Base-by-base conservation (phyloP, 352 stramenopile species). In the Blastocystis sp. region DNA sequence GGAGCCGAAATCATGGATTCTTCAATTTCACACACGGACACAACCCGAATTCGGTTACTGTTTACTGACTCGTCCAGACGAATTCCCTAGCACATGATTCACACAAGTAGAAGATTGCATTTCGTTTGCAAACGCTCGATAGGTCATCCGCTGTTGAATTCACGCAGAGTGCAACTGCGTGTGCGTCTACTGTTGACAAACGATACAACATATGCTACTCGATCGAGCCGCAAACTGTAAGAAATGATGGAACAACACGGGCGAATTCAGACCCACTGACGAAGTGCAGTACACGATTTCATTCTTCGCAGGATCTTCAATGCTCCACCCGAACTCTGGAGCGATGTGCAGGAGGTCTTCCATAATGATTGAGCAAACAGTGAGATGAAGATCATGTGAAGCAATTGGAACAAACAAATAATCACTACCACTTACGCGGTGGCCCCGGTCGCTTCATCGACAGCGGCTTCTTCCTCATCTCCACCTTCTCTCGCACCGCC, bases 231-330 rank as follows among this genome's bases (percentile, higher is more conserved):
- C 39, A 21, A 81, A 37, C n/a, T 81, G 71, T 10, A 81, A n/a
- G 51, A 81, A 81, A 50, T 81, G 71, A 50, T 81, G 71, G 50
- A 81, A 81, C 37, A 81, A 26, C n/a, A 81, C 71, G 10, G 71
- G 59, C 37, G 71, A 81, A 63, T 81, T 81, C 24, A 81, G 71
- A 24, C 71, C 71, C 26, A 65, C 31, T 21, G 71, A 81, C 4
- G 71, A 81, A 26, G 71, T 37, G 29, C 50, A 81, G 26, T 81
- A 81, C 3, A 81, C 37, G 24, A 81, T 9, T n/a, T 81, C 71
- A 63, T 81, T 81, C 1, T 1, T 33, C 12, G 50, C 13, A 0
- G 39, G 26, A 50, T 29, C 31, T 3, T 61, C 71, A 62, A 63
- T 33, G 39, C 50, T 35, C 71, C 71, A 81, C 16, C 62, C 50